Conservation (phyloP, 2,329 filamentous ascomycete genomes). For the Aspergillus sp. region DNA sequence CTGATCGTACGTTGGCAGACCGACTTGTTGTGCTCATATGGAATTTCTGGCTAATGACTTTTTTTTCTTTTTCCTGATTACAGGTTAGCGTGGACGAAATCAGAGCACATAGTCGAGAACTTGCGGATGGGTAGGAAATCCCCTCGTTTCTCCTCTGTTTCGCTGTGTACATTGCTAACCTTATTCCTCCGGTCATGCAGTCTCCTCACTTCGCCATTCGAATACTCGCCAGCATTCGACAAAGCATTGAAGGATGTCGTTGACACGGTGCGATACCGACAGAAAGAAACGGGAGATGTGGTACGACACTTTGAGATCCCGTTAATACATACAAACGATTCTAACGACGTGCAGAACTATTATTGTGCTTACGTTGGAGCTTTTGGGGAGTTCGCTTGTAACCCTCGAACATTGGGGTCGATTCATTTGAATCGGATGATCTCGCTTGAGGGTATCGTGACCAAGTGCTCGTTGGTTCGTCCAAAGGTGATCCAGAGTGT, state of each 20-base stretch:
- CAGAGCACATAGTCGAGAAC: slow-evolving; percentile 72
- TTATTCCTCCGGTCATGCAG: slow-evolving; percentile 11
- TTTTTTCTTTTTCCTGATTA: slow-evolving; percentile 1
- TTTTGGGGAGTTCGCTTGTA: slow-evolving; percentile 91
- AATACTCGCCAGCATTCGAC: slow-evolving; percentile 82
- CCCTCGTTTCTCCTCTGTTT: too few species aligned
- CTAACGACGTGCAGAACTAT: slow-evolving; percentile 45
- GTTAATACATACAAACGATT: slow-evolving; percentile 4
- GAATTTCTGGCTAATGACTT: slow-evolving; percentile 8
- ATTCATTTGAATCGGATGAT: slow-evolving; percentile 93
- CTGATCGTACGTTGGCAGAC: slow-evolving; percentile 41
- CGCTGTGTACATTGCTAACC: too few species aligned
- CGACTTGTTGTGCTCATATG: not conserved
- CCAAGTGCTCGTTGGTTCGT: slow-evolving; percentile 85
- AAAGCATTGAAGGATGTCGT: slow-evolving; percentile 83
- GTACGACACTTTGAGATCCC: slow-evolving; percentile 31
- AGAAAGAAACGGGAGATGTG: slow-evolving; percentile 66
- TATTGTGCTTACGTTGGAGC: slow-evolving; percentile 97
- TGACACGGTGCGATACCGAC: slow-evolving; percentile 66
- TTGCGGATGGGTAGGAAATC: slow-evolving; percentile 55
- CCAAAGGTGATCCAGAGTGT: slow-evolving; percentile 98
- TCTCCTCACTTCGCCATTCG: slow-evolving; percentile 77
- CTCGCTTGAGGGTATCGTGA: slow-evolving; percentile 94
- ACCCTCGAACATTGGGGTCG: slow-evolving; percentile 84
- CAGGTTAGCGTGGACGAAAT: slow-evolving; percentile 81